These are phyloP conservation scores for Saururus chinensis DNA, from an alignment of 164 flowering plant genomes.

Conservation along the genomic window DNA sequence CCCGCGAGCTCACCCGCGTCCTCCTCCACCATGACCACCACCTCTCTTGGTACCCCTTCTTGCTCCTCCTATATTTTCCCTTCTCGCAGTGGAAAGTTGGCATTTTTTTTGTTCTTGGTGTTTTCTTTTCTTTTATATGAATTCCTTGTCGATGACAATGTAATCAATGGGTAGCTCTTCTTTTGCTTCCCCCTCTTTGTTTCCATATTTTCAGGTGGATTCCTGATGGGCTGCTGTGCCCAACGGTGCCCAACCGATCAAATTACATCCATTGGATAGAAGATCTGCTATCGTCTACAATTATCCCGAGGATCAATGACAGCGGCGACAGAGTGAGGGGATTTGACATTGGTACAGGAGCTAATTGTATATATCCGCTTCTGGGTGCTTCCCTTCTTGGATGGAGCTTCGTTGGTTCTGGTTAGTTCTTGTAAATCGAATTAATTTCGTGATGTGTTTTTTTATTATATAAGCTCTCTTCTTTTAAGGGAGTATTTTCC, in stretches of 20 bases:
- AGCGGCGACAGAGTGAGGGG: constrained; percentile 42
- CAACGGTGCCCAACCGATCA: constrained; percentile 84
- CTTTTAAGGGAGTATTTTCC: not conserved
- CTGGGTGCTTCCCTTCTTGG: constrained; percentile 86
- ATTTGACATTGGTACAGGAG: constrained; percentile 94
- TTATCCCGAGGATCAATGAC: constrained; percentile 25
- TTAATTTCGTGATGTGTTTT: no score
- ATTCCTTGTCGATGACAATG: no score
- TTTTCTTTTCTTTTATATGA: no score
- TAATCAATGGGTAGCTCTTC: not conserved
- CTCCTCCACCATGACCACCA: constrained; percentile 72
- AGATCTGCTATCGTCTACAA: constrained; percentile 65
- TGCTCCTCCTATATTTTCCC: no score
- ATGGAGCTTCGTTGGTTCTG: constrained; percentile 96
- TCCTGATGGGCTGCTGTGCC: constrained; percentile 98
- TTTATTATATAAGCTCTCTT: no score
- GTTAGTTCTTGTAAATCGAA: constrained; percentile 15
- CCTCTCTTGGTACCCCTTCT: constrained; percentile 46
- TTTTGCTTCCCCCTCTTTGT: not conserved
- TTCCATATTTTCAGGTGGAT: constrained; percentile 62
- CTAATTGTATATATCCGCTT: constrained; percentile 95
- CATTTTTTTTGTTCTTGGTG: no score
- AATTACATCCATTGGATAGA: constrained; percentile 96
- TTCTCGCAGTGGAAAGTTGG: not conserved
- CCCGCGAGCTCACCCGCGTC: constrained; percentile 80